Conservation (phyloP, 164 flowering plant species). For the Stephania cephalantha region DNA sequence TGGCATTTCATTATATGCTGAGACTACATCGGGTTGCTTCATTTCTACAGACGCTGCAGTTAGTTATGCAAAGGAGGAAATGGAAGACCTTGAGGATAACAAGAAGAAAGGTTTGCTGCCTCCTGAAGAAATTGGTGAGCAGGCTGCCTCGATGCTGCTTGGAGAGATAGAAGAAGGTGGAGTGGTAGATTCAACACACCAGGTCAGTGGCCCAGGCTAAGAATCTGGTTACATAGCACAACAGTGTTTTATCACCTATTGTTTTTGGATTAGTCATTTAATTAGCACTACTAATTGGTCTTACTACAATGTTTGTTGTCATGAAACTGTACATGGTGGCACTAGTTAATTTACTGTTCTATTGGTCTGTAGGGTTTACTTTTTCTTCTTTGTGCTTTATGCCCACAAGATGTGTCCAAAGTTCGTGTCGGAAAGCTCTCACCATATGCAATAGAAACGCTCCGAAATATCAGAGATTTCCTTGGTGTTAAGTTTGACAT, state of each 20-base stretch:
- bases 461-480: slow-evolving; percentile 72
- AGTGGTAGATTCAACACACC: slow-evolving; percentile 91
- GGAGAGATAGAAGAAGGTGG: slow-evolving; percentile 88
- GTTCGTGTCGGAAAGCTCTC: slow-evolving; percentile 86
- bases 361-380: slow-evolving; percentile 56
- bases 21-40: slow-evolving; percentile 75
- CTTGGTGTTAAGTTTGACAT: slow-evolving; percentile 64
- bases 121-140: slow-evolving; percentile 69
- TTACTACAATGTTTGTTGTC: not conserved
- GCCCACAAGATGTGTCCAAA: slow-evolving; percentile 81
- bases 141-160: slow-evolving; percentile 66
- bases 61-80: slow-evolving; percentile 37
- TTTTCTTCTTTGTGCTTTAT: slow-evolving; percentile 80
- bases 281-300: not conserved
- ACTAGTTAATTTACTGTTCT: not conserved
- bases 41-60: slow-evolving; percentile 77
- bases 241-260: not conserved
- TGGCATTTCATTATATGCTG: slow-evolving; percentile 89
- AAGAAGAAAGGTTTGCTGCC: slow-evolving; percentile 44
- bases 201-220: slow-evolving; percentile 39
- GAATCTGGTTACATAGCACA: not conserved
- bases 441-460: slow-evolving; percentile 73
- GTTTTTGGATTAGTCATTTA: not conserved
- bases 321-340: not conserved
- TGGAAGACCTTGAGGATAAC: slow-evolving; percentile 41